Evolutionary conservation across 208 protist genomes (phyloP), one percentile per base, ranked within the genome.

Genomic region (Acanthamoeba divionensis): DNA sequence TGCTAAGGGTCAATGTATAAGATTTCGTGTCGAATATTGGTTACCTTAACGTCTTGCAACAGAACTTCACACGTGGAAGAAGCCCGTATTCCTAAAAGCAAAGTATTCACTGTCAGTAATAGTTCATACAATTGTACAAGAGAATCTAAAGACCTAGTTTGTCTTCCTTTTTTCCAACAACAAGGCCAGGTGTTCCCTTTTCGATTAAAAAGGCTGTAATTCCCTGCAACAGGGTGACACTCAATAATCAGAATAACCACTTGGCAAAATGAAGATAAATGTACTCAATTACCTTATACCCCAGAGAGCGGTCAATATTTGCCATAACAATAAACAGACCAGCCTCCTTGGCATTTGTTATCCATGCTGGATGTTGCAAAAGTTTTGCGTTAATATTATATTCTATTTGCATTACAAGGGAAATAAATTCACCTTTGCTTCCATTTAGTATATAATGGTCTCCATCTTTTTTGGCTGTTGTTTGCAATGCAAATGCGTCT

Each of bases 151-250:
- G 73, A 38, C 92, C 96, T 0, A 98, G 92, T 90, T 99, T 99
- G 85, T 98, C 93, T 92, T 98, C 97, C 18, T 97, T 97, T 41
- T 97, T 97, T 48, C 97, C 97, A 55, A 99, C 94, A 7, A 67
- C 93, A 10, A 99, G 57, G 50, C 98, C 98, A 0, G 95, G 90
- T 12, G 92, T 97, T 90, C 96, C 94, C 5, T 92, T 77, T 0
- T 98, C 96, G n/a, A 99, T 96, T 1, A 99, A 91, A 86, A 99
- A 99, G 75, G 96, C 96, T 3, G 98, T 99, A 94, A 99, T 99
- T 41, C 95, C 96, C 31, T 60, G 26, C 26, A 41, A 5, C 5
- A 1, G 36, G 36, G 36, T 41, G 36, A 41, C 36, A 41, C 36
- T 38, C 83, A 4, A n/a, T n/a, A n/a, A 41, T 41, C 36, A 41